phyloP scores from a whole-genome alignment of 1,284 basidiomycete genomes.

The Papiliotrema nemorosa region DNA sequence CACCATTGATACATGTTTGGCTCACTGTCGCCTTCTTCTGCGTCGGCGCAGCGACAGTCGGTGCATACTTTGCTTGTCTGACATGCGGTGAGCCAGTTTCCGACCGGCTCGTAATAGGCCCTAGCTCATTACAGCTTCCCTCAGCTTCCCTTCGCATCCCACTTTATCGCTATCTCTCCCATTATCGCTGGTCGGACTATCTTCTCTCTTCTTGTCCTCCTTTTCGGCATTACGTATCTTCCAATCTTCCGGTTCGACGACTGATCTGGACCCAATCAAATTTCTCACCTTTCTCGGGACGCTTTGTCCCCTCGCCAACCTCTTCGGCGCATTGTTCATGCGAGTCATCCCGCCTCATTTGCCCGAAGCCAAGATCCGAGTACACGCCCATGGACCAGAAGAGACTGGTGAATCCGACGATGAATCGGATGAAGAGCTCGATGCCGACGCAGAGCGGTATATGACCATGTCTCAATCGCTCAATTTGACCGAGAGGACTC shows the following conservation, averaged over 20 bases:
- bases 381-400: not conserved
- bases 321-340: slow-evolving; percentile 45
- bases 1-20: slow-evolving; percentile 31
- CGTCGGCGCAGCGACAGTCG: slow-evolving; percentile 47
- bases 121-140: slow-evolving; percentile 24
- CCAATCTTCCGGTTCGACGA: slow-evolving; percentile 11
- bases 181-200: slow-evolving; percentile 44
- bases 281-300: slow-evolving; percentile 44
- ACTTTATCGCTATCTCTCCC: slow-evolving; percentile 48
- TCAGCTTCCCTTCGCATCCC: slow-evolving; percentile 46
- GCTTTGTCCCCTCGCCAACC: slow-evolving; percentile 39
- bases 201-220: slow-evolving; percentile 43
- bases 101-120: not conserved
- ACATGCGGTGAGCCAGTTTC: slow-evolving; percentile 34
- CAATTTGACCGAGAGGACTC: slow-evolving; percentile 44
- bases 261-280: slow-evolving; percentile 37
- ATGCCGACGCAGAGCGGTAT: slow-evolving; percentile 8
- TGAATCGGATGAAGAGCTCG: not conserved
- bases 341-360: slow-evolving; percentile 28
- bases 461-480: slow-evolving; percentile 17
- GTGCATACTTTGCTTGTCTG: slow-evolving; percentile 47
- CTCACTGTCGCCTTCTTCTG: slow-evolving; percentile 43
- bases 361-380: not conserved
- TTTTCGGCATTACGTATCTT: slow-evolving; percentile 38
- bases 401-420: not conserved